Percentiles rank a stretch among this genome's conserved stretches.
phyloP scores from a whole-genome alignment of 129 eudicot species.

The Escallonia herrerae region DNA sequence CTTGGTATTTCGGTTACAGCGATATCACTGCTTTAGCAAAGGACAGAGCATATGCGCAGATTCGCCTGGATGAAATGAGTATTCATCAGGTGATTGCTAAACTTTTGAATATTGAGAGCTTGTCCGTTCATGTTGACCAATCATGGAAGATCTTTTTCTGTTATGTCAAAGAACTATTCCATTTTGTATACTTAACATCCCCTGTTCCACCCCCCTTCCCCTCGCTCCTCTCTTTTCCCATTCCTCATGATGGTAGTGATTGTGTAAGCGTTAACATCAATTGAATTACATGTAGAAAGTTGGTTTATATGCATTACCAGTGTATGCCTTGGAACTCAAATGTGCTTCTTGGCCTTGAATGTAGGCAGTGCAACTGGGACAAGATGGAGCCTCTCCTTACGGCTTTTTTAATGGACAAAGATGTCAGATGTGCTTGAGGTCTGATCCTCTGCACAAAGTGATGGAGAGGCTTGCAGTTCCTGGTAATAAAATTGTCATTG shows the following conservation, averaged over 20 bases:
- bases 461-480: constrained; percentile 73
- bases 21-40: constrained; percentile 89
- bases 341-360: background rate
- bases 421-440: constrained; percentile 84
- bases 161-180: too few relatives aligned
- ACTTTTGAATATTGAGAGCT: too few relatives aligned
- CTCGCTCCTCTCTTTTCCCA: background rate
- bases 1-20: constrained; percentile 37
- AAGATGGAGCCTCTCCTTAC: constrained; percentile 61
- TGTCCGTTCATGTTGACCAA: too few relatives aligned
- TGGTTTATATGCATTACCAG: background rate
- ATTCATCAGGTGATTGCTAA: constrained; percentile 53
- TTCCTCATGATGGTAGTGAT: constrained; percentile 3
- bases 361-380: constrained; percentile 75
- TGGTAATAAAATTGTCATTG: constrained; percentile 34
- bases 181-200: too few relatives aligned
- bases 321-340: constrained; percentile 1
- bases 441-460: constrained; percentile 70
- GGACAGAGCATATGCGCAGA: constrained; percentile 72
- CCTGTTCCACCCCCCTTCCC: too few relatives aligned
- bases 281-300: background rate
- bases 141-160: too few relatives aligned
- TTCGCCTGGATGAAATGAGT: constrained; percentile 70
- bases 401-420: constrained; percentile 71
- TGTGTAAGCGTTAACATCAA: background rate